Conservation (phyloP, 306 rosid species). For the Ziziphus jujuba region DNA sequence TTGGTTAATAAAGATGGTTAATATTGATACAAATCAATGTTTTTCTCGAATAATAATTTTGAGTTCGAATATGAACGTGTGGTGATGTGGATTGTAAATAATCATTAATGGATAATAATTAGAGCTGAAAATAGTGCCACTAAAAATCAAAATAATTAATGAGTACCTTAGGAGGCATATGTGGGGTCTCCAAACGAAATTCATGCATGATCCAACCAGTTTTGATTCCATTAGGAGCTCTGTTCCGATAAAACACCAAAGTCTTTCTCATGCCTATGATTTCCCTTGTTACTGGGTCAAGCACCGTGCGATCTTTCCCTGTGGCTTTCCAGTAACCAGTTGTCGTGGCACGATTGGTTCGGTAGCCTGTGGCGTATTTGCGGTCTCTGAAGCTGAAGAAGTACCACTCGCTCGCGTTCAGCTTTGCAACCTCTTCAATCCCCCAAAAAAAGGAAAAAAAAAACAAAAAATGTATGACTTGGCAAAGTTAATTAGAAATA, state of each 20-base stretch:
- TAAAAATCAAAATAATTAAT: too few relatives aligned
- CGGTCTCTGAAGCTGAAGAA: slow-evolving; percentile 98
- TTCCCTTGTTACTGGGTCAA: slow-evolving; percentile 65
- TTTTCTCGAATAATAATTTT: too few relatives aligned
- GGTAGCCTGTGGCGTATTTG: slow-evolving; percentile 81
- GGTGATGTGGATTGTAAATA: too few relatives aligned
- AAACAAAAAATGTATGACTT: too few relatives aligned
- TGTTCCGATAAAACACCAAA: slow-evolving; percentile 76
- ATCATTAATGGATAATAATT: too few relatives aligned
- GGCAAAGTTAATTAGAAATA: background rate
- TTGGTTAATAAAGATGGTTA: too few relatives aligned
- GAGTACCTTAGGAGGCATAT: slow-evolving; percentile 85
- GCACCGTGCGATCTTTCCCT: slow-evolving; percentile 86
- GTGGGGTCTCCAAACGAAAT: slow-evolving; percentile 96
- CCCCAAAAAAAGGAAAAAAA: too few relatives aligned
- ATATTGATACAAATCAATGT: too few relatives aligned
- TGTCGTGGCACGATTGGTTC: slow-evolving; percentile 88
- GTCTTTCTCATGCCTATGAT: slow-evolving; percentile 96
- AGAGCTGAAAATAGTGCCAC: too few relatives aligned
- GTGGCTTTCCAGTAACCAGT: slow-evolving; percentile 98
- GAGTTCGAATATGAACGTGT: too few relatives aligned
- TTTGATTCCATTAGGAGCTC: slow-evolving; percentile 96
- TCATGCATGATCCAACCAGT: slow-evolving; percentile 99
- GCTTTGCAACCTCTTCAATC: slow-evolving; percentile 83
- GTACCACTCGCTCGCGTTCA: slow-evolving; percentile 90